These are phyloP conservation scores for Saitoella complicata DNA, from an alignment of 805 yeast genomes.

Conservation along the genomic window DNA sequence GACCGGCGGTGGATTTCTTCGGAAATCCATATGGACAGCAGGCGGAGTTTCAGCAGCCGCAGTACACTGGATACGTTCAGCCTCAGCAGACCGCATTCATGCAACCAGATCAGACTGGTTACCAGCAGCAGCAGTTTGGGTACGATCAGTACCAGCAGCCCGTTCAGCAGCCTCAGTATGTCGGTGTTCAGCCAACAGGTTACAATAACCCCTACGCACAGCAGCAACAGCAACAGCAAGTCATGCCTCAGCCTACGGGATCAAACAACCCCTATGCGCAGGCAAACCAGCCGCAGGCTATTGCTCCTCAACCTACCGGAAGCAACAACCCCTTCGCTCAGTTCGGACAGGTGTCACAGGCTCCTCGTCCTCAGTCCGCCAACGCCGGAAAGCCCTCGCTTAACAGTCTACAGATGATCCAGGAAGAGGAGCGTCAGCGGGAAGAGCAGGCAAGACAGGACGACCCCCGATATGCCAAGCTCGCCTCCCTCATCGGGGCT, in stretches of 20 bases:
- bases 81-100: conserved; percentile 6
- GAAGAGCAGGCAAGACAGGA: conserved; percentile 15
- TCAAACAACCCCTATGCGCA: conserved; percentile 10
- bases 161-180: conserved; percentile 6
- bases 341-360: conserved; percentile 4
- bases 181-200: conserved; percentile 1
- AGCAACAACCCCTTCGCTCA: conserved; percentile 65
- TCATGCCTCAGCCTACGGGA: conserved; percentile 24
- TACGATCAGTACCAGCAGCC: conserved; percentile 6
- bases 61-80: conserved; percentile 3
- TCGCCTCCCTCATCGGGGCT: conserved; percentile 60
- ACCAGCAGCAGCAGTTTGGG: conserved; percentile 7
- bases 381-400: neutral
- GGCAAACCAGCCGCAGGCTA: conserved; percentile 21
- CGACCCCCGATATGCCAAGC: conserved; percentile 34
- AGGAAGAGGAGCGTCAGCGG: conserved; percentile 19
- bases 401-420: conserved; percentile 14
- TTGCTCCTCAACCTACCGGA: conserved; percentile 49
- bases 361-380: neutral
- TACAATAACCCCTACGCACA: conserved; percentile 15
- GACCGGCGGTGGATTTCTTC: conserved; percentile 36
- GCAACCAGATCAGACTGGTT: conserved; percentile 10
- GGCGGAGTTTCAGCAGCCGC: conserved; percentile 10
- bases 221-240: conserved; percentile 27
- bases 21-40: conserved; percentile 39